phyloP scores from a whole-genome alignment of 306 rosid genomes.

The Vigna angularis region DNA sequence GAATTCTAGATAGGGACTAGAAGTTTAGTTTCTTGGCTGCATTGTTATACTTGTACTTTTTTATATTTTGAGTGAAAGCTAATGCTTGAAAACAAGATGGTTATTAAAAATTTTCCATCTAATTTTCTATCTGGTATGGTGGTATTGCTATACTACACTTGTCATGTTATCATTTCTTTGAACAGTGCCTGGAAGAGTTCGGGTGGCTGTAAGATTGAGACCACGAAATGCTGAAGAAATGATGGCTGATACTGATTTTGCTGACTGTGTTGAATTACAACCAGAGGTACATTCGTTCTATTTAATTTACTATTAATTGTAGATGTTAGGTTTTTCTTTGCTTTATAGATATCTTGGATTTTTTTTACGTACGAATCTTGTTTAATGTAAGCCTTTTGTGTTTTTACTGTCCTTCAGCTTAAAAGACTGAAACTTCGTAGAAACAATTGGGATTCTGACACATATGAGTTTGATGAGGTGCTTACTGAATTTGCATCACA shows the following conservation, averaged over 20 bases:
- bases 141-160: conserved; percentile 9
- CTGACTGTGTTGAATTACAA: conserved; percentile 91
- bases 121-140: conserved; percentile 28
- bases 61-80: conserved; percentile 36
- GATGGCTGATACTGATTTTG: conserved; percentile 90
- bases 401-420: conserved; percentile 59
- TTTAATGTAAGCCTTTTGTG: conserved; percentile 37
- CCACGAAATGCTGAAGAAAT: conserved; percentile 88
- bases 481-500: conserved; percentile 92
- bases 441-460: conserved; percentile 95
- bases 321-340: conserved; percentile 10
- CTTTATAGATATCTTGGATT: conserved; percentile 22
- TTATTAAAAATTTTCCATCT: not conserved
- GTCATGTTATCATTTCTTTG: conserved; percentile 30
- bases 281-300: conserved; percentile 71
- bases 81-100: conserved; percentile 24
- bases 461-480: conserved; percentile 92
- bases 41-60: not conserved
- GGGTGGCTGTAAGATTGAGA: conserved; percentile 92
- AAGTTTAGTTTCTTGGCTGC: conserved; percentile 24
- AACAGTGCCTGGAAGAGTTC: conserved; percentile 91
- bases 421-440: conserved; percentile 91
- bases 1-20: conserved; percentile 31
- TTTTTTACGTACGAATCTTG: conserved; percentile 5
- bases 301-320: conserved; percentile 29